These are phyloP conservation scores for Talaromyces funiculosus DNA, from an alignment of 2,329 filamentous ascomycete species.

Conservation along the genomic window DNA sequence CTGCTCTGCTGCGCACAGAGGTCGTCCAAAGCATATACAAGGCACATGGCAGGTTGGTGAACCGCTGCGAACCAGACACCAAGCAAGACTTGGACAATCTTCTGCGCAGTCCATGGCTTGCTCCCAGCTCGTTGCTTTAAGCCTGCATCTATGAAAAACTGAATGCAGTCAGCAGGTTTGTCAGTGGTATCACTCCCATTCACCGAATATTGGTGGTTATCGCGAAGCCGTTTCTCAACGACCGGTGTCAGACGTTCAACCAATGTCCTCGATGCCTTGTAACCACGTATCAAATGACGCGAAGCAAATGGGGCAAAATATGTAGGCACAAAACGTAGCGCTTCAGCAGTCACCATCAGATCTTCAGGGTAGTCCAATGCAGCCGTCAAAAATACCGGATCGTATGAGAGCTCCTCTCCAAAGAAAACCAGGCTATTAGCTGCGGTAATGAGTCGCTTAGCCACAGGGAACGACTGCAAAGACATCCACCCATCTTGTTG, in stretches of 20 bases:
- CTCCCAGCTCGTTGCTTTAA: not conserved
- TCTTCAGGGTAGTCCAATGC: conserved; percentile 4
- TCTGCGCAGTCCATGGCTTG: not conserved
- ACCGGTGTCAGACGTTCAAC: not conserved
- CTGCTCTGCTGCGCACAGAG: too few species aligned
- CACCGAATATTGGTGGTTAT: too few species aligned
- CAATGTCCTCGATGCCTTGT: not conserved
- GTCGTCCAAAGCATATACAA: conserved; percentile 2
- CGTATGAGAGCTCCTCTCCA: not conserved
- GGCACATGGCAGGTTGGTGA: conserved; percentile 2
- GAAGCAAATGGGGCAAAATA: not conserved
- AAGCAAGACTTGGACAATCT: conserved; percentile 2
- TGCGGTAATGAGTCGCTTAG: not conserved
- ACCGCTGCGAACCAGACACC: conserved; percentile 8
- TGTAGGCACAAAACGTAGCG: not conserved
- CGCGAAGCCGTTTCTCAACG: not conserved
- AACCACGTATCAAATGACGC: not conserved
- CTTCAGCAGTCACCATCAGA: not conserved
- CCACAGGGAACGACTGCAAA: not conserved
- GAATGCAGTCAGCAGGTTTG: conserved; percentile 2
- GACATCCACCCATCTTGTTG: not conserved
- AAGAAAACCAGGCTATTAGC: conserved; percentile 2
- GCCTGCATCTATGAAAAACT: not conserved
- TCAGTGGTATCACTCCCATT: too few species aligned
- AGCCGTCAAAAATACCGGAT: not conserved